Percentiles rank a stretch among this genome's conserved stretches.
phyloP scores from a whole-genome alignment of 306 rosid genomes.

The Bauhinia variegata region DNA sequence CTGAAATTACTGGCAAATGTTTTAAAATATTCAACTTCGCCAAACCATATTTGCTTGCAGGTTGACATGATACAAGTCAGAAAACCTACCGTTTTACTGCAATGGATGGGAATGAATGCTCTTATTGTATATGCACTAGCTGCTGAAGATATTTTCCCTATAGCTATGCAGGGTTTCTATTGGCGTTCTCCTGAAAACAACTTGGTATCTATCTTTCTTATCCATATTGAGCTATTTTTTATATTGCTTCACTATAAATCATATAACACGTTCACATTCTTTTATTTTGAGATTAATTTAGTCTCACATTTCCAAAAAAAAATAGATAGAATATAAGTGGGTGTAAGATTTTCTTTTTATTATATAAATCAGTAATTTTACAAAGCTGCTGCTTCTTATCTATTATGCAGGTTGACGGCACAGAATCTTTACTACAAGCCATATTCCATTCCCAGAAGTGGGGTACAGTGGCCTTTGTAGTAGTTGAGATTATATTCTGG shows the following conservation, averaged over 20 bases:
- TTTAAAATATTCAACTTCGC: constrained; percentile 30
- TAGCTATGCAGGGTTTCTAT: constrained; percentile 73
- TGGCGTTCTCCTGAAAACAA: constrained; percentile 72
- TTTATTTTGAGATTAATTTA: constrained; percentile 6
- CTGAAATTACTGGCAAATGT: constrained; percentile 16
- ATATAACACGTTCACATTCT: neutral
- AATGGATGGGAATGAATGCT: constrained; percentile 88
- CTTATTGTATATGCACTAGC: constrained; percentile 70
- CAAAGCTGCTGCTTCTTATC: neutral
- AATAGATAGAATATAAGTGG: neutral
- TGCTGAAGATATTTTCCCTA: constrained; percentile 75
- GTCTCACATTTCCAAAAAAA: no score
- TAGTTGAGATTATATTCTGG: constrained; percentile 66
- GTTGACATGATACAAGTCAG: constrained; percentile 58
- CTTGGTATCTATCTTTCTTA: constrained; percentile 54
- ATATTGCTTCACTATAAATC: neutral
- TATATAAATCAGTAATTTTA: no score
- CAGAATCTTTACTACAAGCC: constrained; percentile 60
- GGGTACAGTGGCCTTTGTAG: constrained; percentile 71
- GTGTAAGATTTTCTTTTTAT: no score
- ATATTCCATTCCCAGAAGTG: constrained; percentile 62
- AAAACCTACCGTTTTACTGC: constrained; percentile 61
- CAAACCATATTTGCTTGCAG: constrained; percentile 43
- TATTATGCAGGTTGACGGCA: constrained; percentile 64
- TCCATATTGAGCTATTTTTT: neutral